Base-by-base conservation (phyloP, 2,329 filamentous ascomycete species). In the Fusarium nodosum region DNA sequence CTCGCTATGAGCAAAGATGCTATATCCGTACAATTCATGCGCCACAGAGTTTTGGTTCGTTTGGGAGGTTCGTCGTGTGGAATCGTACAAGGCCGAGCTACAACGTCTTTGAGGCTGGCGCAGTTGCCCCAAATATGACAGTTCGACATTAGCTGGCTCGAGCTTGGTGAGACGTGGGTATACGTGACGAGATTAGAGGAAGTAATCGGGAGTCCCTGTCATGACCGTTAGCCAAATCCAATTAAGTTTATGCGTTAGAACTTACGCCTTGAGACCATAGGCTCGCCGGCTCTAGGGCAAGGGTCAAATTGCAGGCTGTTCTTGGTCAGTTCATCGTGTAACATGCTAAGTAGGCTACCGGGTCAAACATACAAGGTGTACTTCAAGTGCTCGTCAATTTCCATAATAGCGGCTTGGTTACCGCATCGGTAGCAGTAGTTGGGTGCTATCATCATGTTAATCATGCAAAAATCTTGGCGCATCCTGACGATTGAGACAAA, bases 351-450 rank as follows among this genome's bases (percentile, higher is more conserved):
- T 13, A 22, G n/a, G 30, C n/a, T 22, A 31, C 18, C 16, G 11
- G 18, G 18, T 20, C 28, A 34, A 53, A 90, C 94, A 82, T 88
- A 97, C 95, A 99, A 98, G 77, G 96, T 98, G 83, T 98, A 99
- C 86, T 99, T 98, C 79, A 99, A 85, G 81, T 98, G 94, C 84
- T 99, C 96, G 73, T 98, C 96, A 81, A 99, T 99, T 83, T 98
- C 96, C 96, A 99, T 99, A 81, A 99, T 98, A n/a, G 96, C 96
- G 60, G 96, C 96, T 83, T 98, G 96, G 83, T 99, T 99, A 78
- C 96, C 96, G 79, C 96, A 99, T 80, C 96, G 90, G 87, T 99
- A 98, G 85, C 95, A 99, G 86, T 99, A 99, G 81, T 95, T 95
- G 69, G 92, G 92, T 56, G 92, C 92, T 90, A 77, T 24, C 15